Conservation (phyloP, 169 alveolate species). For the Babesia sp. region DNA sequence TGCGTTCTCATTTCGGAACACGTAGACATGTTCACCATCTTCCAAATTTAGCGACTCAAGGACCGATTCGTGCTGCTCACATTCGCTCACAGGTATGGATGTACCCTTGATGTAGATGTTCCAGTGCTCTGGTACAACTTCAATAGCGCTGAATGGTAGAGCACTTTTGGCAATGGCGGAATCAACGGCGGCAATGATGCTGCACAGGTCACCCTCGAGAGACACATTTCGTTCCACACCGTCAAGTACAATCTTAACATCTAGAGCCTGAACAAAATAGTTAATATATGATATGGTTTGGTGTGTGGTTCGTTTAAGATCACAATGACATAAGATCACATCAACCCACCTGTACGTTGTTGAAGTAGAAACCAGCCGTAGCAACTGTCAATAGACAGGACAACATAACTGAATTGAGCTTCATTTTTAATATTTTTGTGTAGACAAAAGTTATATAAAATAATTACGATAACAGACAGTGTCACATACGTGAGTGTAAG, state of each 20-base stretch:
- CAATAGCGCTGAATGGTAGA: conserved; percentile 40
- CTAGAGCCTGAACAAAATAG: not conserved
- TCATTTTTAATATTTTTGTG: too few relatives aligned
- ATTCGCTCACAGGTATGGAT: conserved; percentile 23
- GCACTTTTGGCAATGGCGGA: conserved; percentile 22
- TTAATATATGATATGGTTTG: not conserved
- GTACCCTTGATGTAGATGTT: conserved; percentile 7
- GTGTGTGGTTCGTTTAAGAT: too few relatives aligned
- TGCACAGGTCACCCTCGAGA: conserved; percentile 23
- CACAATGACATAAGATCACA: not conserved
- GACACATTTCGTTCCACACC: conserved; percentile 25
- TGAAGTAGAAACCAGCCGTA: not conserved
- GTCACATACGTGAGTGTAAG: too few relatives aligned
- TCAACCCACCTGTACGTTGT: conserved; percentile 1
- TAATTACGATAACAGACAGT: too few relatives aligned
- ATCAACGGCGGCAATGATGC: conserved; percentile 36
- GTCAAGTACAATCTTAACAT: conserved; percentile 39
- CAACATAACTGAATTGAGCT: not conserved
- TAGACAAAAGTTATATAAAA: not conserved
- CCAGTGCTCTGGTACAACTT: conserved; percentile 41
- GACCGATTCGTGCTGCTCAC: conserved; percentile 7
- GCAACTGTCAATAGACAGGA: not conserved
- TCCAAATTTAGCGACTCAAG: not conserved
- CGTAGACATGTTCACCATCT: conserved; percentile 34
- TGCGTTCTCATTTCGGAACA: conserved; percentile 24